These are phyloP conservation scores for Rhizopus arrhizus DNA, from an alignment of 371 early-diverging fungal species.

Conservation along the genomic window DNA sequence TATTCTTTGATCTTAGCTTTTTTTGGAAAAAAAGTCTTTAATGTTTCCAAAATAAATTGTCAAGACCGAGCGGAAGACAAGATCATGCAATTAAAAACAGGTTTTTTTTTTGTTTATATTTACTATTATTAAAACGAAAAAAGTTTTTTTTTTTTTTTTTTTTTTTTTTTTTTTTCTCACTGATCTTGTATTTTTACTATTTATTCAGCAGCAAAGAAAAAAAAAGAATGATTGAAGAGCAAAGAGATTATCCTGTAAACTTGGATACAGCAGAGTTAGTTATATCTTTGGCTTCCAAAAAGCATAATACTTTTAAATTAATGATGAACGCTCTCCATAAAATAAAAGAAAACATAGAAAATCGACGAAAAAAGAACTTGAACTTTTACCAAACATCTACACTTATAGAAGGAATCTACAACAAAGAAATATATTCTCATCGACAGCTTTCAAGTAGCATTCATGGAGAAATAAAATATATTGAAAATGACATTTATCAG, in stretches of 20 bases:
- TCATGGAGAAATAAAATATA: constrained; percentile 13
- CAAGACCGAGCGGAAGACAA: no score
- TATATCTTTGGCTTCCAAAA: constrained; percentile 12
- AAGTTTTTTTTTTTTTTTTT: no score
- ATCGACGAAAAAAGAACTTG: constrained; percentile 17
- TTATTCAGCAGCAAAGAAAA: not conserved
- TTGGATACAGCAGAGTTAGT: constrained; percentile 26
- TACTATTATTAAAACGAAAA: no score
- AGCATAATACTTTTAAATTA: constrained; percentile 20
- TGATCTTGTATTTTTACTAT: no score
- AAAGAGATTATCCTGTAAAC: constrained; percentile 9
- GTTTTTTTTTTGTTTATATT: no score
- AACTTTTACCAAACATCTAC: constrained; percentile 16
- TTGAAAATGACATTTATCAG: constrained; percentile 10
- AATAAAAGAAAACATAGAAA: constrained; percentile 18
- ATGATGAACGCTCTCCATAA: constrained; percentile 22
- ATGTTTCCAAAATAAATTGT: no score
- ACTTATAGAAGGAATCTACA: constrained; percentile 8
- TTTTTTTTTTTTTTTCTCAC: no score
- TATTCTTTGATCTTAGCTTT: no score
- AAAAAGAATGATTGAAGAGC: constrained; percentile 6
- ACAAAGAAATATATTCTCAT: constrained; percentile 9
- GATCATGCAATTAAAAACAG: no score
- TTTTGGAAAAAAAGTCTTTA: no score
- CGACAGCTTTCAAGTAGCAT: constrained; percentile 16